Conservation (phyloP, 2,329 filamentous ascomycete species). For the Neonectria ditissima region DNA sequence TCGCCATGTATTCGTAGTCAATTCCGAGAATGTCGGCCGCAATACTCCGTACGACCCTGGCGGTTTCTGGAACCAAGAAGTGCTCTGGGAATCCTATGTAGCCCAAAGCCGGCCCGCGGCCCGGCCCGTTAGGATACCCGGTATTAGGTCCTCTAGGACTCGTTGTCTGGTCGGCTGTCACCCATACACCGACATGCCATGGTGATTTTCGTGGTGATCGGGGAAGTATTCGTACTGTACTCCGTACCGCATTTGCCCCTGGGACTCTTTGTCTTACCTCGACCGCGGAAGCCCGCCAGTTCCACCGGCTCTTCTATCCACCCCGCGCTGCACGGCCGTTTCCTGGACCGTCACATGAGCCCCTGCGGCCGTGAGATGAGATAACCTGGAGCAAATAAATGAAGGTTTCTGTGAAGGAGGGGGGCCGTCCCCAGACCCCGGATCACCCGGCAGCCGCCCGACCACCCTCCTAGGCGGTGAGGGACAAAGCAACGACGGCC, state of each 20-base stretch:
- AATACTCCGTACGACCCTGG: constrained; percentile 34
- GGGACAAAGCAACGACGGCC: constrained; percentile 38
- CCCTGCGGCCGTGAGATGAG: constrained; percentile 38
- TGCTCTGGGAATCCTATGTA: constrained; percentile 16
- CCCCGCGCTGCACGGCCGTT: constrained; percentile 36
- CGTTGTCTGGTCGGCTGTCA: constrained; percentile 7
- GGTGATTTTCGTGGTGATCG: constrained; percentile 16
- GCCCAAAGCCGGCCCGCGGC: constrained; percentile 38
- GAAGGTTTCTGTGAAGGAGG: constrained; percentile 16
- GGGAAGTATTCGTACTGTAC: constrained; percentile 13
- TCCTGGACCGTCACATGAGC: constrained; percentile 44
- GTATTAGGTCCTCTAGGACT: constrained; percentile 26
- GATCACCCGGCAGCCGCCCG: constrained; percentile 37
- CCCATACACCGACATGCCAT: constrained; percentile 39
- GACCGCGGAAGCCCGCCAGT: constrained; percentile 25
- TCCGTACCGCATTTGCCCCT: constrained; percentile 24
- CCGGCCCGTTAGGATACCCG: constrained; percentile 44
- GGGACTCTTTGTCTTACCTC: constrained; percentile 20
- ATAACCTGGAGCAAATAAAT: constrained; percentile 33
- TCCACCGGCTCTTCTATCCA: constrained; percentile 17
- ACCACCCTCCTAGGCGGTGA: constrained; percentile 42
- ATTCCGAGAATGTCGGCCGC: constrained; percentile 19
- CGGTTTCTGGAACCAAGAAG: constrained; percentile 26
- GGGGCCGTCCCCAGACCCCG: constrained; percentile 32
- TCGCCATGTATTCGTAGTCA: constrained; percentile 26